Conservation (phyloP, 306 rosid genomes). For the Astragalus glycyphyllos region DNA sequence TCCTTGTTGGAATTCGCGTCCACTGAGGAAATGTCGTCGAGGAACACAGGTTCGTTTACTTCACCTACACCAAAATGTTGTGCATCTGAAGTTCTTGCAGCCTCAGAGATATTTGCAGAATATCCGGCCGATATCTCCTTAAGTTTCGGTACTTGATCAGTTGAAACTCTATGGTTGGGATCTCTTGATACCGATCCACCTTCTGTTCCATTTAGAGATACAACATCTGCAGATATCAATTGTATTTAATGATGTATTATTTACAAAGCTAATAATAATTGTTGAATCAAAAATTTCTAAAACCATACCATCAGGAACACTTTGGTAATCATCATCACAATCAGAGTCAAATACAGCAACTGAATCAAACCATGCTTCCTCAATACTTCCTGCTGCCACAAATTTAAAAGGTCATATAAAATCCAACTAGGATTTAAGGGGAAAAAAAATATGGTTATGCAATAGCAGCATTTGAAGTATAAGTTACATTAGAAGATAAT, state of each 20-base stretch:
- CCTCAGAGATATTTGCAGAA: conserved; percentile 48
- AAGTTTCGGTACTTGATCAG: conserved; percentile 52
- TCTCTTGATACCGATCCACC: conserved; percentile 57
- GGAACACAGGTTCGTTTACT: conserved; percentile 25
- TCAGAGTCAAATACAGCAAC: conserved; percentile 75
- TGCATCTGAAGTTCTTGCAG: conserved; percentile 49
- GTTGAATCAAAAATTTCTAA: no score
- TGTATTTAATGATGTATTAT: no score
- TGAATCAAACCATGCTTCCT: conserved; percentile 91
- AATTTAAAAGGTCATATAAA: conserved; percentile 35
- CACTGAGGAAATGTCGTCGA: no score
- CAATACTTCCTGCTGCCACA: conserved; percentile 58
- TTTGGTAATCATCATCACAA: conserved; percentile 87
- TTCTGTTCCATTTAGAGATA: conserved; percentile 63
- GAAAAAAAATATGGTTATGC: neutral
- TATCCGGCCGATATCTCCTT: conserved; percentile 41
- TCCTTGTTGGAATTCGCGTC: conserved; percentile 71
- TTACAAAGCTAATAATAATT: no score
- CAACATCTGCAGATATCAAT: conserved; percentile 59
- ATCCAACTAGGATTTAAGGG: conserved; percentile 29
- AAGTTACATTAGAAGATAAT: neutral
- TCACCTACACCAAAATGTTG: conserved; percentile 49
- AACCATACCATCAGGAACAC: conserved; percentile 81
- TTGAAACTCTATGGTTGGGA: conserved; percentile 53
- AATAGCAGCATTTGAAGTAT: conserved; percentile 15